Conservation (phyloP, 2,329 filamentous ascomycete genomes). For the Sclerotinia minor region DNA sequence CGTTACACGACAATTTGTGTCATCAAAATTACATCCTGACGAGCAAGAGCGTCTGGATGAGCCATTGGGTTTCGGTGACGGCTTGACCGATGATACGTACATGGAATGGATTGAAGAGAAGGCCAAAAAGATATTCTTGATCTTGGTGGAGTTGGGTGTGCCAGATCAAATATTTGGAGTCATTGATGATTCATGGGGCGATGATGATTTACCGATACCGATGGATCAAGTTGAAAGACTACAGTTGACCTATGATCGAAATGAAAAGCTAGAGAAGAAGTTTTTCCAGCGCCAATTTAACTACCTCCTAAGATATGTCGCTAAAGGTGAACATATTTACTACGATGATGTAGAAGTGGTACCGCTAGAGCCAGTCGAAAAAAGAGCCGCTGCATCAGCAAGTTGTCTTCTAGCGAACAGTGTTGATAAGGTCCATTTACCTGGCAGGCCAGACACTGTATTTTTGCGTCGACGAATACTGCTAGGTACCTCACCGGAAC, state of each 20-base stretch:
- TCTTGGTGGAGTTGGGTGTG: slow-evolving; percentile 67
- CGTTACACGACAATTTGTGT: slow-evolving; percentile 67
- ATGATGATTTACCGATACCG: slow-evolving; percentile 70
- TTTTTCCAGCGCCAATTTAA: slow-evolving; percentile 71
- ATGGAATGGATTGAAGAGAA: slow-evolving; percentile 75
- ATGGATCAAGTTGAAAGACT: slow-evolving; percentile 65
- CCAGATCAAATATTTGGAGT: slow-evolving; percentile 74
- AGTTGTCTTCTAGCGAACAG: slow-evolving; percentile 44
- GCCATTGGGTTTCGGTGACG: slow-evolving; percentile 64
- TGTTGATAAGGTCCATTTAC: slow-evolving; percentile 63
- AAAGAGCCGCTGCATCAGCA: slow-evolving; percentile 48
- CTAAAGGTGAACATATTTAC: slow-evolving; percentile 59
- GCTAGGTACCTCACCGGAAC: slow-evolving; percentile 49
- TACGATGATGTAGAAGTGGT: slow-evolving; percentile 69
- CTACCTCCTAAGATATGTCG: slow-evolving; percentile 66
- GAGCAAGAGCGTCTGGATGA: slow-evolving; percentile 63
- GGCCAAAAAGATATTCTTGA: slow-evolving; percentile 69
- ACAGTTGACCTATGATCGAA: slow-evolving; percentile 57
- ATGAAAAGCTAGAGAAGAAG: slow-evolving; percentile 64
- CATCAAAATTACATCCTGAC: slow-evolving; percentile 61
- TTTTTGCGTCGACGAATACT: slow-evolving; percentile 60
- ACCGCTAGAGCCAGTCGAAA: slow-evolving; percentile 66
- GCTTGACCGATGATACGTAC: slow-evolving; percentile 70
- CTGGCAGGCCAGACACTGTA: slow-evolving; percentile 57
- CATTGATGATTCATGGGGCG: slow-evolving; percentile 75